Conservation (phyloP, 2,329 filamentous ascomycete genomes). For the Botrytis paeoniae region DNA sequence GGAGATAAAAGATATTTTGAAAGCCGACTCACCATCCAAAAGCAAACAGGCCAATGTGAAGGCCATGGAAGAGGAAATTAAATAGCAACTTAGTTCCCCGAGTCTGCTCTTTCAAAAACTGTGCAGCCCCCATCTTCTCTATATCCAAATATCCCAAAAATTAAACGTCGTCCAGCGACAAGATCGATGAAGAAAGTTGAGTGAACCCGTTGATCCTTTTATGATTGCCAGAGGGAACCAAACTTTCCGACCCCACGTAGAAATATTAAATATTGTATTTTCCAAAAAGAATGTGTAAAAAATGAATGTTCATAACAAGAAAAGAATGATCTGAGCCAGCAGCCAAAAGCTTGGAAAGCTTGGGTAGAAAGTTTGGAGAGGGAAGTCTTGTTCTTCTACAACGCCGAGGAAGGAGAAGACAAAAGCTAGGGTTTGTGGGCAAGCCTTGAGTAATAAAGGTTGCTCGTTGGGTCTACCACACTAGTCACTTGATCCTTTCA, state of each 20-base stretch:
- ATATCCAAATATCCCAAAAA: slow-evolving; percentile 29
- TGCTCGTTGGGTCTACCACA: background rate
- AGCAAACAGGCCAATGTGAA: slow-evolving; percentile 77
- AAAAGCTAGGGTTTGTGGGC: slow-evolving; percentile 35
- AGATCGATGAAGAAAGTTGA: slow-evolving; percentile 22
- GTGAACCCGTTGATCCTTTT: background rate
- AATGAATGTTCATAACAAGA: slow-evolving; percentile 38
- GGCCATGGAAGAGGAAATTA: slow-evolving; percentile 75
- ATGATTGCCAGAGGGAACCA: background rate
- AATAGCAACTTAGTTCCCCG: slow-evolving; percentile 71
- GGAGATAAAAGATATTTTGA: background rate
- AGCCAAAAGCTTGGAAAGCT: slow-evolving; percentile 31
- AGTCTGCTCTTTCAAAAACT: slow-evolving; percentile 58
- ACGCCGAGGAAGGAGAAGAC: slow-evolving; percentile 40
- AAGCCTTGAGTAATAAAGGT: slow-evolving; percentile 34
- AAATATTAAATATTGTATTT: slow-evolving; percentile 34
- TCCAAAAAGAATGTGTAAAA: slow-evolving; percentile 26
- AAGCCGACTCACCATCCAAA: slow-evolving; percentile 70
- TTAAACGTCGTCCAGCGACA: slow-evolving; percentile 58
- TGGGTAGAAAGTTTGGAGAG: slow-evolving; percentile 40
- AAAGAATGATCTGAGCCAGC: slow-evolving; percentile 60
- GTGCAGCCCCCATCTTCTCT: slow-evolving; percentile 31
- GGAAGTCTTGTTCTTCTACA: slow-evolving; percentile 45
- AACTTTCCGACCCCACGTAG: background rate
- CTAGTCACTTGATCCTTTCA: background rate